Base-by-base conservation (phyloP, 179 eudicot genomes). In the Sideroxylon spinosum region DNA sequence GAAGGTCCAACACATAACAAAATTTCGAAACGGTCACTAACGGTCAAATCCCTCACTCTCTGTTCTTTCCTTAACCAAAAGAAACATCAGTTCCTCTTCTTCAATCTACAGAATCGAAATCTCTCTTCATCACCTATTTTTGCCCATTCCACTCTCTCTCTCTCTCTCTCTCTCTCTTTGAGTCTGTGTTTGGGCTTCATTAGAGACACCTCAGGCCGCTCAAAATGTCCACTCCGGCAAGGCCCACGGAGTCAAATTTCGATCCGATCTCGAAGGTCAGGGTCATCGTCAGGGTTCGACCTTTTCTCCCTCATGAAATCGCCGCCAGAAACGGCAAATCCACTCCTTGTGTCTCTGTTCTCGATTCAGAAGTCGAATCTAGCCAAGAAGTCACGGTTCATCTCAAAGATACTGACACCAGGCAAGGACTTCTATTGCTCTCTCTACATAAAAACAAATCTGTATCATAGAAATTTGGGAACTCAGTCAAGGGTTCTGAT, bases 391-490 rank as follows among this genome's bases (percentile, higher is more conserved):
- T 95, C 64, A 81, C 93, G 3, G 87, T 93, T 73, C 87, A 76
- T 79, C 92, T 95, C 83, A 93, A 90, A 84, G 98, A 95, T 78
- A 93, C 82, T 25, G 78, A 84, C 23, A 84, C 97, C 60, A 88
- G 97, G 97, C 93, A 11, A 55, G 71, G 7, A 2, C 17, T 32
- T 68, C n/a, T 37, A 1, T 37, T 3, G 1, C 20, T 26, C 2
- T 3, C 7, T 9, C 65, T 25, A 1, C 7, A 16, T 62, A 66
- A 0, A 7, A 49, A 12, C 48, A 44, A 37, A 63, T 50, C 28
- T 50, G 13, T 29, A n/a, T 4, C 28, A 48, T 29, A 53, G 22
- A 13, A 0, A 1, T n/a, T 25, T 52, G 20, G 20, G 56, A 14
- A 17, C 14, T 5, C 44, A 68, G 25, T 7, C 76, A 71, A 73